These are phyloP conservation scores for Leptomonas seymouri DNA, from an alignment of 208 protist genomes.

Conservation along the genomic window DNA sequence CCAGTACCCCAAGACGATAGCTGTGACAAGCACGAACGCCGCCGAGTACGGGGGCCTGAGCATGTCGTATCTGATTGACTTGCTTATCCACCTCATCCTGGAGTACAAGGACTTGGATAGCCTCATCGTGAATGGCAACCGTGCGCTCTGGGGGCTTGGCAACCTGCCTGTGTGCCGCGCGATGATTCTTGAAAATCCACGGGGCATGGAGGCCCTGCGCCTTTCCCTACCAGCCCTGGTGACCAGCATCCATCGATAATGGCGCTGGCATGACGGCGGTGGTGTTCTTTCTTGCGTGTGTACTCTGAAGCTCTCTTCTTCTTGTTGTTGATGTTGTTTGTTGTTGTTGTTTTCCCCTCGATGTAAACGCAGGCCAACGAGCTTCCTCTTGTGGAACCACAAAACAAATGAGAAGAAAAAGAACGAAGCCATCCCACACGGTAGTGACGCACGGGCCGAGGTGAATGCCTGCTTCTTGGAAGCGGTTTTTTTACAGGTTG, in stretches of 20 bases:
- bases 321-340: not conserved
- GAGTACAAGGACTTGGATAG: constrained; percentile 72
- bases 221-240: constrained; percentile 67
- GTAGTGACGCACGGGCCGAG: too few relatives aligned
- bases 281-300: not conserved
- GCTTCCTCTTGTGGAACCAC: too few relatives aligned
- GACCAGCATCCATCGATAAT: constrained; percentile 28
- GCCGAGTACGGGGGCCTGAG: constrained; percentile 32
- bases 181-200: constrained; percentile 74
- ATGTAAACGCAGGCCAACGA: not conserved
- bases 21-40: constrained; percentile 11
- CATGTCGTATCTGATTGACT: constrained; percentile 53
- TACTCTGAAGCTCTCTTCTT: not conserved
- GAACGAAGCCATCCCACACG: too few relatives aligned
- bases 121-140: constrained; percentile 77
- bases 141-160: constrained; percentile 83
- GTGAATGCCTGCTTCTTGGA: too few relatives aligned
- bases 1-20: constrained; percentile 53
- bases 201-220: constrained; percentile 62
- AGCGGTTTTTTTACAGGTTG: too few relatives aligned
- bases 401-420: too few relatives aligned
- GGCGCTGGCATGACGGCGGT: not conserved
- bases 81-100: constrained; percentile 82
- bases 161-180: constrained; percentile 65
- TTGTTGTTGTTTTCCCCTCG: too few relatives aligned